Evolutionary conservation across 176 grass and related monocot species (phyloP), one percentile per base, ranked within the genome.

Genomic region (Stipa capillata): DNA sequence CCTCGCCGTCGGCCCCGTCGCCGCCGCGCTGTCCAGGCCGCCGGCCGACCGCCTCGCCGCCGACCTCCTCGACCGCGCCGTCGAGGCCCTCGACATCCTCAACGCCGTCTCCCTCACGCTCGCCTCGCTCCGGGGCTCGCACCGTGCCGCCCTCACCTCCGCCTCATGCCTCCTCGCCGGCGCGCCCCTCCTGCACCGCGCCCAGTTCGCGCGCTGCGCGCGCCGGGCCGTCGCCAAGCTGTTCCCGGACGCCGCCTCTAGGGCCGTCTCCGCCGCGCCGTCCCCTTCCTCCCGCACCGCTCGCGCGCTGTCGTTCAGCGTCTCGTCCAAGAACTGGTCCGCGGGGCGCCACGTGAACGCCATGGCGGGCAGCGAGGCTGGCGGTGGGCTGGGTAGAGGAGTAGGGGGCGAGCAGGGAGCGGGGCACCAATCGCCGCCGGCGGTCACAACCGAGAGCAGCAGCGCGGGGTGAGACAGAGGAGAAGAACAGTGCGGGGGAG

Each of bases 61-160:
- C n/a, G n/a, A n/a, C n/a, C n/a, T n/a, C n/a, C n/a, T n/a, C n/a
- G n/a, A n/a, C n/a, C n/a, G n/a, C n/a, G n/a, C n/a, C n/a, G n/a
- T n/a, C n/a, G n/a, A n/a, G n/a, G n/a, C n/a, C n/a, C 93, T 97
- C 14, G 93, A 97, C 68, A 57, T 93, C 14, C 91, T 91, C 80
- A 97, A 97, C 84, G 74, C 85, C 0, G 88, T 83, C 7, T 93
- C 93, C 57, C 72, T 89, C 31, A 52, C 93, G 41, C 85, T 97
- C 33, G 72, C 83, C 27, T 87, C 93, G 33, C 81, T 97, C 59
- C 79, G 77, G 7, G 87, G 83, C 76, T 78, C 84, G 24, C 88
- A 82, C 66, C 93, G 93, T 53, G 79, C 89, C n/a, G 90, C 90
- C 33, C 64, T 73, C 63, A 79, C 89, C n/a, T 90, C 93, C 1